Evolutionary conservation across 2,329 filamentous ascomycete genomes (phyloP).

Genomic region (Colletotrichum agaves): DNA sequence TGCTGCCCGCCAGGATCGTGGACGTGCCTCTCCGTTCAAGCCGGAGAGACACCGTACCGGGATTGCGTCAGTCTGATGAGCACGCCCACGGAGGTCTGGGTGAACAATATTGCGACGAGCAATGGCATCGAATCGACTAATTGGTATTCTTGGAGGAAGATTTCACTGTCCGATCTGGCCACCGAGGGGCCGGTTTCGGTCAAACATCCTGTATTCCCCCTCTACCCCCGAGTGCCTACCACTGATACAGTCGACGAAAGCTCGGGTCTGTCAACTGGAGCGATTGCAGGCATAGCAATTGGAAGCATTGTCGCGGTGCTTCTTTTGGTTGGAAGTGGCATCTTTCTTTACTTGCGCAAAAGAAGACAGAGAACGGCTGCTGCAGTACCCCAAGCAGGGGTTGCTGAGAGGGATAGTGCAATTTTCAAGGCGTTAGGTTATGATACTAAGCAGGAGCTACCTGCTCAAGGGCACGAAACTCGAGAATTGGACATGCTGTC

Average conservation of each 20-base stretch:
- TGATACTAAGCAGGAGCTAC: not conserved
- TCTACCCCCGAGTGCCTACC: not conserved
- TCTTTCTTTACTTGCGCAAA: not conserved
- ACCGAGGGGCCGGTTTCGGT: not conserved
- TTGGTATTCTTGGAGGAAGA: constrained; percentile 15
- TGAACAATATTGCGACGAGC: constrained; percentile 16
- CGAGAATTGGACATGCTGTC: not conserved
- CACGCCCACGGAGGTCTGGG: constrained; percentile 20
- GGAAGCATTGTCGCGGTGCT: not conserved
- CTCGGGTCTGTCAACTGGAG: not conserved
- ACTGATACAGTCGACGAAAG: not conserved
- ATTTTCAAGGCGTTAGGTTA: not conserved
- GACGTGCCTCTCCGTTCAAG: not conserved
- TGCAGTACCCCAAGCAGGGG: not conserved
- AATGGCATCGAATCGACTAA: not conserved
- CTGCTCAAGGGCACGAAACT: not conserved
- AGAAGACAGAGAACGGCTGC: not conserved
- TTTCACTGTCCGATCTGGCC: not conserved
- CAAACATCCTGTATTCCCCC: constrained; percentile 14
- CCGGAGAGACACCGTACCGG: not conserved
- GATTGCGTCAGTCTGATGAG: constrained; percentile 19
- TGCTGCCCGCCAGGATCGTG: constrained; percentile 16
- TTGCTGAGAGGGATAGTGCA: not conserved
- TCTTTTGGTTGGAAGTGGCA: not conserved
- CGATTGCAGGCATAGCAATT: constrained; percentile 6